Evolutionary conservation across 2,329 filamentous ascomycete species (phyloP).

Genomic region (Dichotomopilus funicola): DNA sequence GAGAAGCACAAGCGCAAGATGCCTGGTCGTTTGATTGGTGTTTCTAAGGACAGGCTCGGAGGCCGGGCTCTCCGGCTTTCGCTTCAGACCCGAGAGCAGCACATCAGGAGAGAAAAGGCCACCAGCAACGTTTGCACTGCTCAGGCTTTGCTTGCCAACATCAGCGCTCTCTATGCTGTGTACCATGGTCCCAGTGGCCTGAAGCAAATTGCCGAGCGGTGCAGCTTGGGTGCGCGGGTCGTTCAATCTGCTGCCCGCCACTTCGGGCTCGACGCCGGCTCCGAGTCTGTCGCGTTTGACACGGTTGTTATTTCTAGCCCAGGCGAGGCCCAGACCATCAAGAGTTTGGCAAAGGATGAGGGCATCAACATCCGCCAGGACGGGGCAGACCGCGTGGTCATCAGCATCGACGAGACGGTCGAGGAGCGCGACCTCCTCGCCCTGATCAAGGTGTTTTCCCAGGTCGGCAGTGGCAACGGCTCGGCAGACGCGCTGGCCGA

Average conservation of each 20-base stretch:
- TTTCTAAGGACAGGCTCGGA: slow-evolving; percentile 85
- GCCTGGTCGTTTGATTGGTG: slow-evolving; percentile 79
- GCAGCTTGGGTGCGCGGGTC: slow-evolving; percentile 63
- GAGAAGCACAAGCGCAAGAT: slow-evolving; percentile 94
- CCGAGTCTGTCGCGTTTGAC: slow-evolving; percentile 64
- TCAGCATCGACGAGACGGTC: slow-evolving; percentile 67
- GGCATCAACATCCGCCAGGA: slow-evolving; percentile 58
- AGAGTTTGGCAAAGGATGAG: slow-evolving; percentile 45
- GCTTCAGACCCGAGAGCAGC: slow-evolving; percentile 89
- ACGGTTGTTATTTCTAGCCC: slow-evolving; percentile 61
- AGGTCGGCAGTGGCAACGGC: slow-evolving; percentile 18
- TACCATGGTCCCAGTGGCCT: slow-evolving; percentile 86
- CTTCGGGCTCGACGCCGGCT: slow-evolving; percentile 53
- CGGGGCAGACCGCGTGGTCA: slow-evolving; percentile 54
- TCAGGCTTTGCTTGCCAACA: slow-evolving; percentile 88
- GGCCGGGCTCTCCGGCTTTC: slow-evolving; percentile 75
- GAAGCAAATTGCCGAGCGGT: slow-evolving; percentile 73
- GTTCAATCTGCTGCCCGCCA: slow-evolving; percentile 58
- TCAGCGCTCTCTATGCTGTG: slow-evolving; percentile 89
- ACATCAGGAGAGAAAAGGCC: slow-evolving; percentile 92
- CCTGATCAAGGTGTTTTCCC: slow-evolving; percentile 16
- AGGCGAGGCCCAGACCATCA: slow-evolving; percentile 43
- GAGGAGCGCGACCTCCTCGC: slow-evolving; percentile 24
- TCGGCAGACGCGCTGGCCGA: slow-evolving; percentile 12
- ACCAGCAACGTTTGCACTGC: slow-evolving; percentile 97